These are phyloP conservation scores for Ustilago lituana DNA, from an alignment of 1,284 basidiomycete species.

Conservation along the genomic window DNA sequence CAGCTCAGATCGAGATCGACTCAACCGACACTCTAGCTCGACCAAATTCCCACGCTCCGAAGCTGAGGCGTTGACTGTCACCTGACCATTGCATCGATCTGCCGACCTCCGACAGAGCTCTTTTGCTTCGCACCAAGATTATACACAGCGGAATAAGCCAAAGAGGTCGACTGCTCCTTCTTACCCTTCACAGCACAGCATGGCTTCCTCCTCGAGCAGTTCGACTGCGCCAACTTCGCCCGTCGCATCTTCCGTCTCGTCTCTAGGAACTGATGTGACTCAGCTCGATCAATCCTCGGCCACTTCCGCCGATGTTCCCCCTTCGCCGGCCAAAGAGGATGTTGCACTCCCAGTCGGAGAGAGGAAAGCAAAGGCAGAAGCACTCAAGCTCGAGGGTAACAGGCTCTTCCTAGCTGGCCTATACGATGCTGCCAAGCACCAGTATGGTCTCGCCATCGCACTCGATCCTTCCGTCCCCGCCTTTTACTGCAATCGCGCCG, in stretches of 20 bases:
- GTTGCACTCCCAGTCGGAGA: conserved; percentile 46
- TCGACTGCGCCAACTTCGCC: conserved; percentile 37
- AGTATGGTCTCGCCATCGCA: conserved; percentile 59
- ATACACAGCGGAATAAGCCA: too few relatives aligned
- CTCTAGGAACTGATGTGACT: conserved; percentile 30
- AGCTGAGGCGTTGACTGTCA: too few relatives aligned
- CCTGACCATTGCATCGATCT: too few relatives aligned
- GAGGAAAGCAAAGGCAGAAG: conserved; percentile 41
- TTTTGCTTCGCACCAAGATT: too few relatives aligned
- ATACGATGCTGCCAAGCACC: conserved; percentile 58
- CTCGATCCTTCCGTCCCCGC: conserved; percentile 56
- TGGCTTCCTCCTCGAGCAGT: conserved; percentile 21
- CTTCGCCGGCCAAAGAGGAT: conserved; percentile 45
- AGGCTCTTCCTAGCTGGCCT: conserved; percentile 56
- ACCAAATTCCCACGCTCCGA: too few relatives aligned
- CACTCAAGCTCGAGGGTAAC: conserved; percentile 62
- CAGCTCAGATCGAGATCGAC: too few relatives aligned
- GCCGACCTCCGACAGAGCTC: too few relatives aligned
- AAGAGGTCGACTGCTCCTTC: too few relatives aligned
- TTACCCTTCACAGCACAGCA: neutral
- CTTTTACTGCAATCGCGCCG: conserved; percentile 63
- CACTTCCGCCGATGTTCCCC: conserved; percentile 56
- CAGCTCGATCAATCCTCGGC: conserved; percentile 49
- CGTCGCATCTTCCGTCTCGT: conserved; percentile 32
- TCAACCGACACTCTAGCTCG: too few relatives aligned